phyloP scores from a whole-genome alignment of 108 stramenopile species.

The Halocafeteria seosinensis region DNA sequence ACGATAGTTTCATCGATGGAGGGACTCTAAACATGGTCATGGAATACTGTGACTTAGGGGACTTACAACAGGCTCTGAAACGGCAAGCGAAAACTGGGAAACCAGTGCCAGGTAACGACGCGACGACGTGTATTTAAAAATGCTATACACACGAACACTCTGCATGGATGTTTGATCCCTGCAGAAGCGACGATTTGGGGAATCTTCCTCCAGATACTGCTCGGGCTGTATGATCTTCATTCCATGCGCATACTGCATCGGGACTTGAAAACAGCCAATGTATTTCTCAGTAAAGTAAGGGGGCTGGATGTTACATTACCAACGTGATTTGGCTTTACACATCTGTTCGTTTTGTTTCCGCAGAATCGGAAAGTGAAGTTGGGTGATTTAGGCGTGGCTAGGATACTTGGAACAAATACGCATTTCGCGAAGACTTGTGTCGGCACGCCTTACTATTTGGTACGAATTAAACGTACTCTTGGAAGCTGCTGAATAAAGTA shows the following conservation, averaged over 20 bases:
- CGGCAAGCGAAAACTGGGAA: constrained; percentile 16
- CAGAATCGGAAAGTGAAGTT: constrained; percentile 33
- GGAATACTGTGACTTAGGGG: neutral
- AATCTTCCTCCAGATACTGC: constrained; percentile 27
- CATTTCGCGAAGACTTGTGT: constrained; percentile 17
- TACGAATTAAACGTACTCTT: no score
- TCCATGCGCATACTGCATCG: constrained; percentile 35
- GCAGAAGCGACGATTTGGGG: constrained; percentile 26
- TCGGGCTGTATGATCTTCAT: constrained; percentile 34
- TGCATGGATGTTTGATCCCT: no score
- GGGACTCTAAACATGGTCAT: constrained; percentile 28
- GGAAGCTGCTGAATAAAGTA: no score
- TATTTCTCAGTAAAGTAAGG: no score
- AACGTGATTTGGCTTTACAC: no score
- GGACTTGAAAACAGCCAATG: constrained; percentile 39
- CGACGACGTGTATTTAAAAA: no score
- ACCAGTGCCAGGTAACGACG: constrained; percentile 11
- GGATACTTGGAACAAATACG: constrained; percentile 8
- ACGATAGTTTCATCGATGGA: constrained; percentile 34
- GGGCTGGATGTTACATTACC: no score
- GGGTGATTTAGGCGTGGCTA: constrained; percentile 45
- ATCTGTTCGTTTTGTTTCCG: constrained; percentile 16
- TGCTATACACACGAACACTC: no score
- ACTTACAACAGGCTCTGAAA: neutral
- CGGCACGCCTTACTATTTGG: constrained; percentile 30